phyloP scores from a whole-genome alignment of 129 eudicot genomes.

The Logfia minima region DNA sequence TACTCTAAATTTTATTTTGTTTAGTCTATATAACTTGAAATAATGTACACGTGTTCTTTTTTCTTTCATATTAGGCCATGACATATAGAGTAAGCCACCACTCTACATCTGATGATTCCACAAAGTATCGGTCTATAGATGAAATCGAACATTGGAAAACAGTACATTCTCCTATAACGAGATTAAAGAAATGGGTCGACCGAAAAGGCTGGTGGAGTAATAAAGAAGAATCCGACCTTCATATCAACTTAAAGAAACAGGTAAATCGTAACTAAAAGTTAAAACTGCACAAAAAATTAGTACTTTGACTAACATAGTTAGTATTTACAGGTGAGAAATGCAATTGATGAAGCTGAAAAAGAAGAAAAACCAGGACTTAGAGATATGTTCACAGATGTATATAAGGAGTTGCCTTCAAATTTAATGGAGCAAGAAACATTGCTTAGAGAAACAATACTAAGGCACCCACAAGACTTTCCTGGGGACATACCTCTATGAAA shows the following conservation, averaged over 20 bases:
- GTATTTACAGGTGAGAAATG: conserved; percentile 41
- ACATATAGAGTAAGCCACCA: conserved; percentile 85
- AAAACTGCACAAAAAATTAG: neutral
- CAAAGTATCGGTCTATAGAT: conserved; percentile 59
- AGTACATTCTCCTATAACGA: conserved; percentile 42
- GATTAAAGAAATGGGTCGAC: conserved; percentile 67
- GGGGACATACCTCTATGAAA: conserved; percentile 42
- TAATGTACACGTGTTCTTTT: neutral
- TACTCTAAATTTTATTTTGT: neutral
- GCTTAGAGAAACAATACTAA: conserved; percentile 50
- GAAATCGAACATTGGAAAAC: conserved; percentile 72
- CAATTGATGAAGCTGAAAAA: conserved; percentile 59
- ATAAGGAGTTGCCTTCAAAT: conserved; percentile 49
- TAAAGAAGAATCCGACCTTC: conserved; percentile 52
- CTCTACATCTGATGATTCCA: conserved; percentile 85
- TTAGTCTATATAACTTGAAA: neutral
- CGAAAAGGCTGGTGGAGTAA: conserved; percentile 79
- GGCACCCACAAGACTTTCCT: conserved; percentile 64
- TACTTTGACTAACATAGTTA: neutral
- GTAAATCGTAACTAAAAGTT: conserved; percentile 28
- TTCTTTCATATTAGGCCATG: conserved; percentile 46
- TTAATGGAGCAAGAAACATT: conserved; percentile 63
- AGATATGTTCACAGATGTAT: conserved; percentile 64
- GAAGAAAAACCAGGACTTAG: conserved; percentile 52
- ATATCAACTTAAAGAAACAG: conserved; percentile 43